Evolutionary conservation across 257 asterid genomes (phyloP), one percentile per base, ranked within the genome.

Genomic region (Capsicum rhomboideum): DNA sequence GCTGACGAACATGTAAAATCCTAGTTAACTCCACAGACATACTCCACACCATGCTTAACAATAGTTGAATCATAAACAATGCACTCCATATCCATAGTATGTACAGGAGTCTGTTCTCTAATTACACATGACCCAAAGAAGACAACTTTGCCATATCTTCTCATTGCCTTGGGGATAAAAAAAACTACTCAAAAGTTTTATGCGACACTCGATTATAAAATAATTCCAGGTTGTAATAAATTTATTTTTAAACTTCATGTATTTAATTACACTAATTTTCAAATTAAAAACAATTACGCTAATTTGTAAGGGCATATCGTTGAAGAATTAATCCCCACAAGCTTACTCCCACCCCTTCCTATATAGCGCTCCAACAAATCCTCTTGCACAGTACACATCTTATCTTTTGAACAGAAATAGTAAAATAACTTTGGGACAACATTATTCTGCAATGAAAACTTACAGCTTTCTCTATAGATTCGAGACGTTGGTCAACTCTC

Each of bases 391-490:
- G 63, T 9, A 77, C 17, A 28, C 26, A 50, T 16, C 46, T 77
- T 8, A 49, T 50, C 63, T 77, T 46, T 77, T 28, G 46, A 82
- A 34, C 49, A 61, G 29, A 61, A 40, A 26, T 49, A 82, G 52
- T 23, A 52, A 44, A 82, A 46, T 50, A 26, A 28, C 4, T n/a
- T 68, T 46, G 37, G 56, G 52, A 58, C 6, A 53, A 67, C 75
- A 82, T 23, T 59, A 58, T 82, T 83, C 84, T 52, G 56, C 71
- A 83, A 84, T 74, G 84, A 28, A 61, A 31, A 74, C 95, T 91
- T 92, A 96, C 99, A 88, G 93, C 91, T 81, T 84, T 89, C 91
- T 94, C 99, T 82, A 96, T 96, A 46, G 95, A 87, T 85, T 93
- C 97, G 29, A 96, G 98, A 90, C 93, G 91, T 84, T 88, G 91